Percentiles rank a stretch among this genome's conserved stretches.
Conservation (phyloP, 495 filamentous ascomycete genomes). For the Aspergillus wentii region DNA sequence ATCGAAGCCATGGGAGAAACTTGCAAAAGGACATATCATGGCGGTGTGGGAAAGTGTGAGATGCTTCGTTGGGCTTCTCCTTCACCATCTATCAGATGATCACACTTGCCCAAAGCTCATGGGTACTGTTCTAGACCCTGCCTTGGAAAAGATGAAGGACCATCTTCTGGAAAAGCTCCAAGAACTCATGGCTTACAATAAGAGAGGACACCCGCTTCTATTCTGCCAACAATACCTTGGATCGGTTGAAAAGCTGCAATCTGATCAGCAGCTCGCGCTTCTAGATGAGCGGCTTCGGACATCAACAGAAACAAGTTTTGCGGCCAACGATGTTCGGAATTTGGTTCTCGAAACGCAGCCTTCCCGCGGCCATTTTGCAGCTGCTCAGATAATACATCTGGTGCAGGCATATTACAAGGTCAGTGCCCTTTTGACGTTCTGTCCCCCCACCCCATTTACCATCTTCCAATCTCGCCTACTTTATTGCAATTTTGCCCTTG, state of each 20-base stretch:
- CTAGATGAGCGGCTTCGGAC: constrained; percentile 3
- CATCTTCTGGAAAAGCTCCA: constrained; percentile 32
- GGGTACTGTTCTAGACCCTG: constrained; percentile 13
- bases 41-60: constrained; percentile 15
- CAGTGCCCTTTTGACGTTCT: constrained; percentile 5
- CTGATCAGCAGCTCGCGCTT: constrained; percentile 11
- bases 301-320: no score
- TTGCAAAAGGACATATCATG: constrained; percentile 21
- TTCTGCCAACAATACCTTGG: constrained; percentile 32
- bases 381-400: constrained; percentile 23
- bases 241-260: constrained; percentile 19
- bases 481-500: no score
- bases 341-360: neutral
- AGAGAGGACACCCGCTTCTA: constrained; percentile 40
- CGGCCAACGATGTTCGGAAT: no score
- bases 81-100: constrained; percentile 21
- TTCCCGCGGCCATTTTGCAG: constrained; percentile 11
- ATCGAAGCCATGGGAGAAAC: constrained; percentile 28
- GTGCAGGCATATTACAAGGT: constrained; percentile 36
- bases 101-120: constrained; percentile 25
- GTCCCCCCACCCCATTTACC: no score
- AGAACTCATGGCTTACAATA: constrained; percentile 36
- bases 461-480: no score
- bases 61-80: constrained; percentile 22
- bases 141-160: constrained; percentile 24